Base-by-base conservation (phyloP, 2,329 filamentous ascomycete genomes). In the Aspergillus calidoustus region DNA sequence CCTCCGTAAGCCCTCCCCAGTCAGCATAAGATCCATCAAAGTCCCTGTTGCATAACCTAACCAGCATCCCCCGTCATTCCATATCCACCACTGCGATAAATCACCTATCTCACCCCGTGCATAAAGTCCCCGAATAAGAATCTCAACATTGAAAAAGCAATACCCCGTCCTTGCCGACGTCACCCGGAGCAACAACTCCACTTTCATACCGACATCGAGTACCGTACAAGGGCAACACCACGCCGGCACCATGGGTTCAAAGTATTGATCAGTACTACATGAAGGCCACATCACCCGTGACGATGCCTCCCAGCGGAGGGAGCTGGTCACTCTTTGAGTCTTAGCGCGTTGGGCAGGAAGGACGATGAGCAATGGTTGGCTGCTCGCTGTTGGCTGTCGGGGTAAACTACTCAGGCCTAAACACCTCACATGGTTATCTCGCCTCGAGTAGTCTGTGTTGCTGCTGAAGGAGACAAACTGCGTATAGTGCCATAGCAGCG, bases 131-230 rank as follows among this genome's bases (percentile, higher is more conserved):
- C 34, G 34, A 41, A 41, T 13, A 11, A 19, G 44, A 38, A 54
- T 43, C 31, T 19, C 41, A 31, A 31, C 38, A 17, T 41, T 44
- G 23, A 54, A 31, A 46, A 54, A 8, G 22, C 41, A 54, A 44
- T 19, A 41, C 34, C 34, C 13, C 34, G 34, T 31, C 52, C 52
- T 46, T 54, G 30, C 52, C 52, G 43, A 54, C 22, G 52, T 54
- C 52, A 54, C 52, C 52, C 19, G 15, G 38, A 54, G 52, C 52
- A 54, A 54, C 52, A 41, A 46, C 31, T 52, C 13, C 49, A 41
- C 34, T 41, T 15, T 41, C 34, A 5, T 41, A 15, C 2, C 34
- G 11, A 41, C 2, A 41, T 41, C 11, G 19, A 19, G 19, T 19
- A 19, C 34, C 5, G 34, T 41, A 5, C 34, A 15, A 41, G 11